Conservation (phyloP, 2,329 filamentous ascomycete species). For the Periconia sp. region DNA sequence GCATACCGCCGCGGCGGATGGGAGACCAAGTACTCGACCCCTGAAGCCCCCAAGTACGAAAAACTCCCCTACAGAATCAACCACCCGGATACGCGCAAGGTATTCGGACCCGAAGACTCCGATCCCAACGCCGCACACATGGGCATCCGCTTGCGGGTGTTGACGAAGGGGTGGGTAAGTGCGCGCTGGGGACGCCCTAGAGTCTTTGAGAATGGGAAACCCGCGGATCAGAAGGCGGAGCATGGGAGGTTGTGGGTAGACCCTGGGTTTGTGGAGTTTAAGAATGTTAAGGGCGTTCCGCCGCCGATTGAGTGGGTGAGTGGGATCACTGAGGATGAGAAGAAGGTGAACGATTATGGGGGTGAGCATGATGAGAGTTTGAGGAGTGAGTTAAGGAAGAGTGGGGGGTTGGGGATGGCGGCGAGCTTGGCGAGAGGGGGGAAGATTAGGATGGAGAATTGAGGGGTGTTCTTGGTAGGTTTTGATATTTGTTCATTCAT, state of each 20-base stretch:
- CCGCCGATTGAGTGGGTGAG: background rate
- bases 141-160: slow-evolving; percentile 9
- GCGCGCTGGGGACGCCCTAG: slow-evolving; percentile 26
- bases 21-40: slow-evolving; percentile 11
- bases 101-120: background rate
- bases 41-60: background rate
- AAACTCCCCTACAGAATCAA: background rate
- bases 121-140: background rate
- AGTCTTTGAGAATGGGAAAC: slow-evolving; percentile 6
- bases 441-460: no score
- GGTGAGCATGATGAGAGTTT: no score
- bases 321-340: background rate
- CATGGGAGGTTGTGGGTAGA: slow-evolving; percentile 26
- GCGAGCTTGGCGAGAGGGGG: no score
- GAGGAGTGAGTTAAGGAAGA: no score
- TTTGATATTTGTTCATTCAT: no score
- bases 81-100: background rate
- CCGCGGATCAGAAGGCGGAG: slow-evolving; percentile 7
- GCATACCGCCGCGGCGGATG: slow-evolving; percentile 32
- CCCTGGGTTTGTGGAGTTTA: slow-evolving; percentile 29
- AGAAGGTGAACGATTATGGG: no score
- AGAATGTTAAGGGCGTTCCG: slow-evolving; percentile 19
- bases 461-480: no score
- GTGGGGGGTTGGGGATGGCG: no score
- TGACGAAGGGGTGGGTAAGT: slow-evolving; percentile 28